A percentile compares a stretch with the other conserved stretches of the same genome.
Conservation (phyloP, 352 stramenopile species). For the Phytophthora nicotianae region DNA sequence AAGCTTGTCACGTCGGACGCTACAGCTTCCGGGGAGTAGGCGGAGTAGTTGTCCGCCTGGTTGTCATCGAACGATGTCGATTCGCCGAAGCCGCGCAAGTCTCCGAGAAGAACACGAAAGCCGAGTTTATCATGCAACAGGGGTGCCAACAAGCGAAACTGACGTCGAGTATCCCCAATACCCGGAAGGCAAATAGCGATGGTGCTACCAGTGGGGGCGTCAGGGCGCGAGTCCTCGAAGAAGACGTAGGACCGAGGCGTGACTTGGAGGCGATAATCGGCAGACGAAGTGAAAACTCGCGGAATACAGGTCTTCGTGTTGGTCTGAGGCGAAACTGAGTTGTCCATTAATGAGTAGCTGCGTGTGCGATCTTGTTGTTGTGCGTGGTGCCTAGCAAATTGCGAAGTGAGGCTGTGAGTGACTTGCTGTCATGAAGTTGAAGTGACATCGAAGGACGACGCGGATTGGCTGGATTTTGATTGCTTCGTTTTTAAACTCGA, state of each 20-base stretch:
- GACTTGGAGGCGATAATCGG: conserved; percentile 24
- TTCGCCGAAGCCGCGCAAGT: conserved; percentile 53
- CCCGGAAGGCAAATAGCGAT: conserved; percentile 45
- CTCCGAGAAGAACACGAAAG: conserved; percentile 38
- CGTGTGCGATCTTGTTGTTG: not conserved
- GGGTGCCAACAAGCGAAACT: conserved; percentile 47
- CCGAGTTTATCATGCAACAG: conserved; percentile 42
- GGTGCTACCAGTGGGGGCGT: conserved; percentile 12
- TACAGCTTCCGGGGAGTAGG: conserved; percentile 42
- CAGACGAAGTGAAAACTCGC: conserved; percentile 32
- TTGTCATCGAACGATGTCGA: conserved; percentile 35
- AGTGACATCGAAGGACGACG: not conserved
- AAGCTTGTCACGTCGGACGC: conserved; percentile 33
- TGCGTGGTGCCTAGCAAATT: conserved; percentile 6
- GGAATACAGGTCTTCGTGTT: conserved; percentile 9
- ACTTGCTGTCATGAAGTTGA: conserved; percentile 8
- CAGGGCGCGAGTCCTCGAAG: conserved; percentile 48
- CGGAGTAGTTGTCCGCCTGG: conserved; percentile 12
- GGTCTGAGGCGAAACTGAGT: not conserved
- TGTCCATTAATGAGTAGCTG: not conserved
- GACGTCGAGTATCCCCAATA: conserved; percentile 48
- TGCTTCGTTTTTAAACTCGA: conserved; percentile 7
- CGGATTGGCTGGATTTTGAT: conserved; percentile 15
- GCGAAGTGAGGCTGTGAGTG: conserved; percentile 1
- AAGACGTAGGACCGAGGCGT: conserved; percentile 25